Evolutionary conservation across 352 stramenopile genomes (phyloP), one percentile per base, ranked within the genome.

Genomic region (Halophytophthora polymorphica): DNA sequence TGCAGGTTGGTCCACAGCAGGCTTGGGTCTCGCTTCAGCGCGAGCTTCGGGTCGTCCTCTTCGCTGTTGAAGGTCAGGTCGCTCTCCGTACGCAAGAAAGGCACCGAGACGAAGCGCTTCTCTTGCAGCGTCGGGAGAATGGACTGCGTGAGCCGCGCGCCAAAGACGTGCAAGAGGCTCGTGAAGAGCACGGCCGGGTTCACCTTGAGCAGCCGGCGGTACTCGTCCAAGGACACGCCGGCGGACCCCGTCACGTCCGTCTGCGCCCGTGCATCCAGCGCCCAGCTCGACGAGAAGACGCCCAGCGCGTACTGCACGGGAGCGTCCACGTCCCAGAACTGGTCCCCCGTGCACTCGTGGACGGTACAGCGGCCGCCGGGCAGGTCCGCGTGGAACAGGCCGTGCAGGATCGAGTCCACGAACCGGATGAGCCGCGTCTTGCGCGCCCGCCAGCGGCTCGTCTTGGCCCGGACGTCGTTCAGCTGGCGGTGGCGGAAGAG

Each of bases 291-390:
- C 10, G 78, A 58, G 57, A 81, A 86, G 0, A 68, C 70, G 18
- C 83, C 83, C 2, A 93, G 62, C 3, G 72, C 58, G 41, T 85
- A 70, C 69, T 74, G 71, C 15, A 90, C 73, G 0, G 71, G 77
- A 1, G 73, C 78, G 37, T 92, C 75, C 0, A 90, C 68, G 14
- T 75, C 56, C 83, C 83, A 93, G 33, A 93, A 93, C 45, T 92
- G 81, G 19, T 79, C 69, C 7, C 69, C 73, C 25, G 54, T 59
- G 41, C 73, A 85, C 52, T 77, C 58, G 49, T 47, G 43, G 50
- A 78, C 58, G 25, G 43, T 11, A 53, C 63, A 73, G 6, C 40
- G 38, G 0, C 44, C 48, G 15, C 41, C 48, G 12, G 57, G 60
- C 18, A 77, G 63, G 31, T 76, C 73, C n/a, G 70, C 61, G 44